A percentile compares a stretch with the other conserved stretches of the same genome.
Conservation (phyloP, 2,329 filamentous ascomycete species). For the Cladobotryum mycophilum region DNA sequence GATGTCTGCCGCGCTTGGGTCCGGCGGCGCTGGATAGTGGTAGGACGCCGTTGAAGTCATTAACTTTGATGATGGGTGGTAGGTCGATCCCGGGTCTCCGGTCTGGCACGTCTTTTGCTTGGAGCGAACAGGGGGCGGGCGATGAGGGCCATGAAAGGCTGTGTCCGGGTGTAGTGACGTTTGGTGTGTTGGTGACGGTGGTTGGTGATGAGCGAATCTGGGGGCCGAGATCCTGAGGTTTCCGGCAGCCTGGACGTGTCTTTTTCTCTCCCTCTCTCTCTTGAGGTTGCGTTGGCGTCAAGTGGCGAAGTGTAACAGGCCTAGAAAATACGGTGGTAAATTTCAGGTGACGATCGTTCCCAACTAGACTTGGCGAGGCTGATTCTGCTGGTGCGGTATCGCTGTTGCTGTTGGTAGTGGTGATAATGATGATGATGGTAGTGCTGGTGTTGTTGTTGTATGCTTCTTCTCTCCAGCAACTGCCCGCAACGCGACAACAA, state of each 20-base stretch:
- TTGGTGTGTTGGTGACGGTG: conserved; percentile 6
- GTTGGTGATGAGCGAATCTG: conserved; percentile 1
- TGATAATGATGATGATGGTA: too few species aligned
- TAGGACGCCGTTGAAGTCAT: conserved; percentile 36
- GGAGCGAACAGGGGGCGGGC: conserved; percentile 25
- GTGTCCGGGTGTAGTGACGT: not conserved
- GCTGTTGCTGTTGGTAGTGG: not conserved
- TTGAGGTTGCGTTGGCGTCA: not conserved
- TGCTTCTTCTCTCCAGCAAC: not conserved
- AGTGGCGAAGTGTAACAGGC: conserved; percentile 11
- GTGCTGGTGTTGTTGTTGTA: not conserved
- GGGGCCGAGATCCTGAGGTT: not conserved
- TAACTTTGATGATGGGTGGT: not conserved
- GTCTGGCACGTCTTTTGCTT: conserved; percentile 26
- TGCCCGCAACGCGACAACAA: not conserved
- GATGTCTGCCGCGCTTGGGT: conserved; percentile 34
- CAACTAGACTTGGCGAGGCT: conserved; percentile 3
- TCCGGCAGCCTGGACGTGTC: not conserved
- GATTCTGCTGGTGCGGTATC: not conserved
- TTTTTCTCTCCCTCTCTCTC: too few species aligned
- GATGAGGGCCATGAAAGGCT: conserved; percentile 30
- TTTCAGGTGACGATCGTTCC: conserved; percentile 1
- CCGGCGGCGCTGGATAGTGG: conserved; percentile 40
- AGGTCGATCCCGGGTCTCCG: conserved; percentile 13
- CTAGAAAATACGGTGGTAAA: conserved; percentile 8